phyloP scores from a whole-genome alignment of 495 filamentous ascomycete species.

The Annulohypoxylon nitens region DNA sequence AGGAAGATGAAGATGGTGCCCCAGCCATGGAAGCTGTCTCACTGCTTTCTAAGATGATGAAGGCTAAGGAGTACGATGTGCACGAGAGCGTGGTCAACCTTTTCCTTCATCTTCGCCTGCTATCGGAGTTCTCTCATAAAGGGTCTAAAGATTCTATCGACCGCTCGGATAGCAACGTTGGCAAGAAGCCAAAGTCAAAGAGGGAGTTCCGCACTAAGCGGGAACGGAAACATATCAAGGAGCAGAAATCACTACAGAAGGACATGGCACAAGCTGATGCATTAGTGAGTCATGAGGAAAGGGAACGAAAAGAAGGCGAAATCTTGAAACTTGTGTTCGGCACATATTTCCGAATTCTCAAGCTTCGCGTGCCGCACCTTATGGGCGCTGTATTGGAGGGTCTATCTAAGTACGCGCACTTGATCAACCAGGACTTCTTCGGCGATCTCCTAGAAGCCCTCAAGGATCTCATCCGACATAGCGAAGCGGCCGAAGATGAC shows the following conservation, averaged over 20 bases:
- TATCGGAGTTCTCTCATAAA: constrained; percentile 87
- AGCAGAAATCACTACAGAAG: constrained; percentile 88
- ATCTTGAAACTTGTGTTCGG: constrained; percentile 96
- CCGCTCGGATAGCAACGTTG: constrained; percentile 58
- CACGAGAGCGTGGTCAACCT: constrained; percentile 90
- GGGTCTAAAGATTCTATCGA: constrained; percentile 81
- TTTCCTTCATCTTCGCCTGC: constrained; percentile 88
- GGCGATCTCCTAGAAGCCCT: constrained; percentile 93
- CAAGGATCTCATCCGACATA: constrained; percentile 86
- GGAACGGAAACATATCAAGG: constrained; percentile 73
- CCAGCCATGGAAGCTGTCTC: constrained; percentile 88
- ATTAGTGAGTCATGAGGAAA: constrained; percentile 87
- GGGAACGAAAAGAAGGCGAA: constrained; percentile 92
- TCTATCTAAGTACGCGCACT: constrained; percentile 86
- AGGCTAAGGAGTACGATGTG: constrained; percentile 79
- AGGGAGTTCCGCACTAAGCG: constrained; percentile 66
- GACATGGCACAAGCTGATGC: constrained; percentile 96
- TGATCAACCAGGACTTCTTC: constrained; percentile 99
- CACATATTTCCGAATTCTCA: constrained; percentile 93
- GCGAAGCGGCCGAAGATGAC: constrained; percentile 64
- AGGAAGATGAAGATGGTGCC: constrained; percentile 87
- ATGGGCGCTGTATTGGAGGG: constrained; percentile 97
- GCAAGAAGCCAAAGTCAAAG: constrained; percentile 79
- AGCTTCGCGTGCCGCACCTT: constrained; percentile 78
- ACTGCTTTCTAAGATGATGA: constrained; percentile 94